Conservation (phyloP, 768 basidiomycete species). For the Russula ochroleuca region DNA sequence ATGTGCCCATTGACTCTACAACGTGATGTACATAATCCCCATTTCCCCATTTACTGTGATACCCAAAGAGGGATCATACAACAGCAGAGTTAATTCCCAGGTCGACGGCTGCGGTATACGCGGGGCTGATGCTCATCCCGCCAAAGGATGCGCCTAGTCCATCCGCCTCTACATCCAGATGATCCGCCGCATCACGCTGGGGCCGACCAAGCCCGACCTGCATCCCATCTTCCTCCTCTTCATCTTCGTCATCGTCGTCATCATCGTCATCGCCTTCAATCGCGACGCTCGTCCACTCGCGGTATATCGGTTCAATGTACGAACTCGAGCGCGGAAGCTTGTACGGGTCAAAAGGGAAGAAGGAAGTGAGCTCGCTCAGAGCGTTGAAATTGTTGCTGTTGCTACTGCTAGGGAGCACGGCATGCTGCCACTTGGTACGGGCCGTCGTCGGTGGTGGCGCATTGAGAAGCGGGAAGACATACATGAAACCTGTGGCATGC, state of each 20-base stretch:
- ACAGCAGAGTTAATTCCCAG: slow-evolving; percentile 1
- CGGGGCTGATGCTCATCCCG: slow-evolving; percentile 76
- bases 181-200: neutral
- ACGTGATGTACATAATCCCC: neutral
- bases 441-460: slow-evolving; percentile 54
- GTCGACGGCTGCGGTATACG: slow-evolving; percentile 12
- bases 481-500: slow-evolving; percentile 84
- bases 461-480: slow-evolving; percentile 82
- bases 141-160: slow-evolving; percentile 65
- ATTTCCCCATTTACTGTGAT: too few relatives aligned
- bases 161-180: slow-evolving; percentile 37
- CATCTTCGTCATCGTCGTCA: slow-evolving; percentile 55
- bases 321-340: slow-evolving; percentile 71
- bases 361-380: slow-evolving; percentile 73
- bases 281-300: slow-evolving; percentile 85
- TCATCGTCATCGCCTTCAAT: slow-evolving; percentile 65
- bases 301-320: slow-evolving; percentile 80
- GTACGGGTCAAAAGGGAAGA: slow-evolving; percentile 99
- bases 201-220: slow-evolving; percentile 31
- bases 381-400: slow-evolving; percentile 25
- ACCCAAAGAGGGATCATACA: neutral
- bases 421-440: slow-evolving; percentile 22
- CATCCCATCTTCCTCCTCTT: slow-evolving; percentile 44
- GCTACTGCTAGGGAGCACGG: neutral
- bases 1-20: neutral